Percentiles rank a stretch among this genome's conserved stretches.
Evolutionary conservation across 768 basidiomycete genomes (phyloP).

Genomic region (Boletellus ananiceps): DNA sequence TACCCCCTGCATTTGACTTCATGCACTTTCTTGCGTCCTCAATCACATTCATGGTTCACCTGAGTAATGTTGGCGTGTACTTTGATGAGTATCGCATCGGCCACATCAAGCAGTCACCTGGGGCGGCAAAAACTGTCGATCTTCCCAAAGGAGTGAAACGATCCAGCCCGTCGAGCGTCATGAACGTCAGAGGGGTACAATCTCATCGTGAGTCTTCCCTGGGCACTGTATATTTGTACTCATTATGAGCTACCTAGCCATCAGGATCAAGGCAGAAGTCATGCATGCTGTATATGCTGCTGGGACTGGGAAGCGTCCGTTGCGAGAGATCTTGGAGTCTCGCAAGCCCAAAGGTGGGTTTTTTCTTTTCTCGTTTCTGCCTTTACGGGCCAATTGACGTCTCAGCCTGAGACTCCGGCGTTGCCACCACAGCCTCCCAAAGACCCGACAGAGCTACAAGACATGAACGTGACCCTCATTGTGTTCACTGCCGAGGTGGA

Average conservation of each 20-base stretch:
- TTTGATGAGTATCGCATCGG: slow-evolving; percentile 75
- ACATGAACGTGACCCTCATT: slow-evolving; percentile 28
- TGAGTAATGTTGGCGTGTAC: slow-evolving; percentile 73
- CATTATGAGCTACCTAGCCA: slow-evolving; percentile 37
- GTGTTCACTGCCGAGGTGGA: slow-evolving; percentile 42
- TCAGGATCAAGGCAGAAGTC: slow-evolving; percentile 79
- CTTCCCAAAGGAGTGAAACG: slow-evolving; percentile 55
- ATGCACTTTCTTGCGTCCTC: slow-evolving; percentile 86
- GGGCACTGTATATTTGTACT: not conserved
- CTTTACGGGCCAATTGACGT: slow-evolving; percentile 16
- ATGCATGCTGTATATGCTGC: slow-evolving; percentile 72
- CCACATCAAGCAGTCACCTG: slow-evolving; percentile 58
- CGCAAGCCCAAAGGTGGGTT: slow-evolving; percentile 38
- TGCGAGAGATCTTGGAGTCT: slow-evolving; percentile 28
- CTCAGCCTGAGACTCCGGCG: slow-evolving; percentile 8
- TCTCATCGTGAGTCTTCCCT: slow-evolving; percentile 47
- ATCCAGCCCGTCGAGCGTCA: slow-evolving; percentile 54
- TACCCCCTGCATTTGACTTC: slow-evolving; percentile 83
- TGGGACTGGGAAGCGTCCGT: slow-evolving; percentile 54
- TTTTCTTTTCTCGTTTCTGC: slow-evolving; percentile 36
- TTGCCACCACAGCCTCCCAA: slow-evolving; percentile 14
- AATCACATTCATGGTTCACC: slow-evolving; percentile 86
- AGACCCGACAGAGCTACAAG: slow-evolving; percentile 23
- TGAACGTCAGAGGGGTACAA: slow-evolving; percentile 64
- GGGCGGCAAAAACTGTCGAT: slow-evolving; percentile 44